Evolutionary conservation across 2,329 filamentous ascomycete species (phyloP).

Genomic region (Fusarium caatingaense): DNA sequence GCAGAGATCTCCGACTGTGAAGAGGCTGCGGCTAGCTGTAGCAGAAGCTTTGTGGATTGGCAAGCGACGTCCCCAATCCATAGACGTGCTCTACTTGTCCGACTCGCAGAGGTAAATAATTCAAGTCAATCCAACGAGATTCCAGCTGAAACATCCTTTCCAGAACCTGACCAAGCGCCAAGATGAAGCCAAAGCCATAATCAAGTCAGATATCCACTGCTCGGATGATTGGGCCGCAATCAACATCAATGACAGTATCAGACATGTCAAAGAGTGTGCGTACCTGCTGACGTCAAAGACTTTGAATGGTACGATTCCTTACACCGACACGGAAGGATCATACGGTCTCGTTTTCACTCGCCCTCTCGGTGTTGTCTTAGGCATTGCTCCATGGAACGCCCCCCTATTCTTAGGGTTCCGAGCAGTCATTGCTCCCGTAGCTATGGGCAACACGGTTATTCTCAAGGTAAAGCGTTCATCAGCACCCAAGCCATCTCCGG

Average conservation of each 20-base stretch:
- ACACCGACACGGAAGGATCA: neutral
- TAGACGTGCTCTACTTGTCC: neutral
- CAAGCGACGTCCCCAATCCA: neutral
- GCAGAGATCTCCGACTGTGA: neutral
- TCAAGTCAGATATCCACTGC: neutral
- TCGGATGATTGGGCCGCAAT: neutral
- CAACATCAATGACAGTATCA: neutral
- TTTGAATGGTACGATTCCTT: neutral
- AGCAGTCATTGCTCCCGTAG: neutral
- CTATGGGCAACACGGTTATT: slow-evolving; percentile 73
- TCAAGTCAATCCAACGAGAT: rapidly evolving
- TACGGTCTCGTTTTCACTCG: neutral
- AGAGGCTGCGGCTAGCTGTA: neutral
- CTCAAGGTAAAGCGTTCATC: slow-evolving; percentile 62
- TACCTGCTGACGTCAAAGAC: neutral
- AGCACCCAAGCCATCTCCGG: neutral
- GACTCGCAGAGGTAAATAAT: neutral
- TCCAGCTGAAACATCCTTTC: neutral
- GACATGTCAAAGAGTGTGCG: neutral
- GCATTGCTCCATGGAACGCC: slow-evolving; percentile 7
- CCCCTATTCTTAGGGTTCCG: neutral
- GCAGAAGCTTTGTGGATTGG: neutral
- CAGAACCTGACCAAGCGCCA: neutral
- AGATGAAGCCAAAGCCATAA: neutral
- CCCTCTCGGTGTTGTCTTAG: neutral